Evolutionary conservation across 164 flowering plant species (phyloP).

Genomic region (Piper longum): DNA sequence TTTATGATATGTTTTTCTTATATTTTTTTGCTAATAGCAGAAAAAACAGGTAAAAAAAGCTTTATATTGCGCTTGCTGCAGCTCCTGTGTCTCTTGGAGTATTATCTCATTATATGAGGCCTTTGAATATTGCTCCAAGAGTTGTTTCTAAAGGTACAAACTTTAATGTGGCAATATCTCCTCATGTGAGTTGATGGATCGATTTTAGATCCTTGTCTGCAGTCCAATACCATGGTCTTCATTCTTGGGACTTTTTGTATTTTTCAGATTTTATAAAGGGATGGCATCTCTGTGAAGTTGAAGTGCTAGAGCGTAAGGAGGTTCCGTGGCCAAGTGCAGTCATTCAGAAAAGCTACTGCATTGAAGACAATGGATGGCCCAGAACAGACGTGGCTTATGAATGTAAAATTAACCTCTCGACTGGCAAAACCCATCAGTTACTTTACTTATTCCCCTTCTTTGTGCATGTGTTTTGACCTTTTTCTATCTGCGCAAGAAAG

Average conservation of each 20-base stretch:
- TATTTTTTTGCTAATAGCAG: slow-evolving; percentile 18
- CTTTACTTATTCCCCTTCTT: background rate
- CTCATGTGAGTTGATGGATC: background rate
- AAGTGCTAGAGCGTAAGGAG: slow-evolving; percentile 73
- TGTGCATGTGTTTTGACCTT: background rate
- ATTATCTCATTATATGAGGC: slow-evolving; percentile 84
- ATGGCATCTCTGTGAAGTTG: slow-evolving; percentile 78
- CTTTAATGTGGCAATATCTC: background rate
- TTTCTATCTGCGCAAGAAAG: background rate
- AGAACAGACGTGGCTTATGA: slow-evolving; percentile 61
- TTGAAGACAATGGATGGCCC: slow-evolving; percentile 79
- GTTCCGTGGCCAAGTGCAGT: slow-evolving; percentile 66
- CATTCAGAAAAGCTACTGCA: slow-evolving; percentile 31
- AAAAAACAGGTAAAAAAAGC: slow-evolving; percentile 74
- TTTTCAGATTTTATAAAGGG: slow-evolving; percentile 47
- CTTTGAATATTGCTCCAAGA: slow-evolving; percentile 68
- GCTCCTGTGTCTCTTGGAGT: slow-evolving; percentile 71
- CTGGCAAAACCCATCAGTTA: slow-evolving; percentile 96
- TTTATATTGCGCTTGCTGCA: slow-evolving; percentile 85
- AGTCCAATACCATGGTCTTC: background rate
- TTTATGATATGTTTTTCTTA: background rate
- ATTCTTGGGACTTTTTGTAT: background rate
- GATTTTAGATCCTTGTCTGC: background rate
- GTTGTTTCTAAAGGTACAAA: slow-evolving; percentile 62
- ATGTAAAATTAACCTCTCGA: slow-evolving; percentile 80